phyloP scores from a whole-genome alignment of 805 yeast species.

The Scheffersomyces lignosus region DNA sequence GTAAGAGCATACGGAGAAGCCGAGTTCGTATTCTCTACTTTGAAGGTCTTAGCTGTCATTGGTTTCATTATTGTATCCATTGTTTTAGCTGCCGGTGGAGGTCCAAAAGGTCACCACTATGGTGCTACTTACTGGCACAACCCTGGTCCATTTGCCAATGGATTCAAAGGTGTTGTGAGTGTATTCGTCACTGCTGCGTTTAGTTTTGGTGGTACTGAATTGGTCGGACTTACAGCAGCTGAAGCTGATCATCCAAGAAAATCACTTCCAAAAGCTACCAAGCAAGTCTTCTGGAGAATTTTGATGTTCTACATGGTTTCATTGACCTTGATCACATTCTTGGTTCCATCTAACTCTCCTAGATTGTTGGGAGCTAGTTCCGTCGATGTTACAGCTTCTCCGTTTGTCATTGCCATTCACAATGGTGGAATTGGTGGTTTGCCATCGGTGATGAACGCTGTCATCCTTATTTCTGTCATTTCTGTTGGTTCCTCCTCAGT shows the following conservation, averaged over 20 bases:
- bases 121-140: slow-evolving; percentile 53
- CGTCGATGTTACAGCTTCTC: slow-evolving; percentile 66
- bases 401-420: slow-evolving; percentile 71
- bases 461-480: slow-evolving; percentile 62
- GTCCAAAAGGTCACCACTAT: slow-evolving; percentile 47
- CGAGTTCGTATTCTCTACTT: slow-evolving; percentile 49
- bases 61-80: slow-evolving; percentile 50
- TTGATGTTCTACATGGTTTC: slow-evolving; percentile 37
- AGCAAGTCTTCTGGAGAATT: slow-evolving; percentile 45
- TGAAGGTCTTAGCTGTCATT: slow-evolving; percentile 49
- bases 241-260: slow-evolving; percentile 39
- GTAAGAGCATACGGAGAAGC: slow-evolving; percentile 59
- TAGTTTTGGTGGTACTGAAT: slow-evolving; percentile 42
- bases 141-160: slow-evolving; percentile 56
- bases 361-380: slow-evolving; percentile 45
- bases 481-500: slow-evolving; percentile 77
- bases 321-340: slow-evolving; percentile 23
- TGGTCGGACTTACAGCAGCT: slow-evolving; percentile 43
- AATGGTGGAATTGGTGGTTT: slow-evolving; percentile 64
- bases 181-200: slow-evolving; percentile 44
- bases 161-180: slow-evolving; percentile 42
- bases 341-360: slow-evolving; percentile 22
- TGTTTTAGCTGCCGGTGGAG: slow-evolving; percentile 54
- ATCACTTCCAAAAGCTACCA: slow-evolving; percentile 40
- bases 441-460: slow-evolving; percentile 67